A percentile compares a stretch with the other conserved stretches of the same genome.
These are phyloP conservation scores for Sporobolomyces roseus DNA, from an alignment of 768 basidiomycete genomes.

Conservation along the genomic window DNA sequence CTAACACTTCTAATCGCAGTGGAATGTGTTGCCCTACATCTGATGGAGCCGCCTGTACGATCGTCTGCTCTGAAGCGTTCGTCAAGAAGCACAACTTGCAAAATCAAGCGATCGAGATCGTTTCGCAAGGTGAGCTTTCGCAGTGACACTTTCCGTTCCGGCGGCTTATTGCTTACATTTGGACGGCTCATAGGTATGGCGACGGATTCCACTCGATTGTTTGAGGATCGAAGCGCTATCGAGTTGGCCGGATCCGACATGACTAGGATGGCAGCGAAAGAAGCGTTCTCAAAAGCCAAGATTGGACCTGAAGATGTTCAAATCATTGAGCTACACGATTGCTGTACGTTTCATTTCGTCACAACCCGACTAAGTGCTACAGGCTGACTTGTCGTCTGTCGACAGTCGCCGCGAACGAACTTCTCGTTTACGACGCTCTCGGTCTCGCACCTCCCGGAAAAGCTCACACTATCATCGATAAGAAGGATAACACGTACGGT, in stretches of 20 bases:
- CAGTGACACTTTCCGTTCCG: too few relatives aligned
- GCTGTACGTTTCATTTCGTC: conserved; percentile 61
- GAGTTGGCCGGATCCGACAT: conserved; percentile 70
- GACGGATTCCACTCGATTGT: conserved; percentile 65
- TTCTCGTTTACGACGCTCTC: conserved; percentile 75
- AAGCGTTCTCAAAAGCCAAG: conserved; percentile 68
- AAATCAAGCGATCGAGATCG: conserved; percentile 82
- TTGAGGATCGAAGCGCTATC: conserved; percentile 68
- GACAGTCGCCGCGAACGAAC: conserved; percentile 52
- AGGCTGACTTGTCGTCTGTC: neutral
- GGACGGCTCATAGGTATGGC: conserved; percentile 52
- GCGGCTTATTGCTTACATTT: too few relatives aligned
- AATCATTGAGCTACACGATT: conserved; percentile 82
- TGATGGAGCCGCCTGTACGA: conserved; percentile 58
- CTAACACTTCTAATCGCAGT: too few relatives aligned
- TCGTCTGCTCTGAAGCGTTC: conserved; percentile 74
- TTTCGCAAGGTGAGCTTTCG: conserved; percentile 55
- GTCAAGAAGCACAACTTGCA: conserved; percentile 67
- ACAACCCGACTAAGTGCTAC: too few relatives aligned
- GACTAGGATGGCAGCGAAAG: conserved; percentile 65
- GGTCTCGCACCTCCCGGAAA: conserved; percentile 65
- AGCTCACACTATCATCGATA: conserved; percentile 69
- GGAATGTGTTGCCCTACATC: conserved; percentile 84
- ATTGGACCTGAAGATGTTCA: conserved; percentile 71
- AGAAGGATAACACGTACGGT: conserved; percentile 64